Percentiles rank a stretch among this genome's conserved stretches.
These are phyloP conservation scores for Aureobasidium sp. DNA, from an alignment of 2,329 filamentous ascomycete genomes.

Conservation along the genomic window DNA sequence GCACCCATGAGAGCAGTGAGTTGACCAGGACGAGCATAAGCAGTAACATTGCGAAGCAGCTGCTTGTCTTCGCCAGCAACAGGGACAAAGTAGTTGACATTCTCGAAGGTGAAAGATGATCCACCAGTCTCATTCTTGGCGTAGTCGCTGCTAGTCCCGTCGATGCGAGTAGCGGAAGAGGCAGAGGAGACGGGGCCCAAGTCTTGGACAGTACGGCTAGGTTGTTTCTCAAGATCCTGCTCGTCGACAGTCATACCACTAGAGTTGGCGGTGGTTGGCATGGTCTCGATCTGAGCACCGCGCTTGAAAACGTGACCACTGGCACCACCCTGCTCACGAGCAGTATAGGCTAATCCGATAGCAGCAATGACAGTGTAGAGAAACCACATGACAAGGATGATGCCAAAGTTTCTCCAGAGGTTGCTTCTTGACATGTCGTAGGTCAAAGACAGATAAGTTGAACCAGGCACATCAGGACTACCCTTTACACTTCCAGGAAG, in stretches of 20 bases:
- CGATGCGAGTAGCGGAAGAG: constrained; percentile 4
- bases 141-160: not conserved
- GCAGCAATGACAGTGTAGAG: constrained; percentile 24
- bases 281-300: not conserved
- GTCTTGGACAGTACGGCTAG: constrained; percentile 4
- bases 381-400: constrained; percentile 44
- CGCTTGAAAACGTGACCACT: constrained; percentile 17
- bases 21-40: constrained; percentile 50
- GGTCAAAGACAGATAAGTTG: constrained; percentile 46
- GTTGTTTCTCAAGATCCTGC: constrained; percentile 14
- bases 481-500: constrained; percentile 52
- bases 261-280: not conserved
- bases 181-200: not conserved
- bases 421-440: constrained; percentile 53
- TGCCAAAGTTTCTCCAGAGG: constrained; percentile 53
- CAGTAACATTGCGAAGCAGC: constrained; percentile 48
- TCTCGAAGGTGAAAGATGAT: constrained; percentile 38
- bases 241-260: not conserved
- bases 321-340: constrained; percentile 11
- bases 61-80: constrained; percentile 46
- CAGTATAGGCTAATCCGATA: constrained; percentile 11
- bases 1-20: constrained; percentile 66
- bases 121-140: not conserved
- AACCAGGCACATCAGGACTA: constrained; percentile 46
- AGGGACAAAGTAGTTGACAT: constrained; percentile 49